Evolutionary conservation across 306 rosid species (phyloP), one percentile per base, ranked within the genome.

Genomic region (Casuarina cunninghamiana): DNA sequence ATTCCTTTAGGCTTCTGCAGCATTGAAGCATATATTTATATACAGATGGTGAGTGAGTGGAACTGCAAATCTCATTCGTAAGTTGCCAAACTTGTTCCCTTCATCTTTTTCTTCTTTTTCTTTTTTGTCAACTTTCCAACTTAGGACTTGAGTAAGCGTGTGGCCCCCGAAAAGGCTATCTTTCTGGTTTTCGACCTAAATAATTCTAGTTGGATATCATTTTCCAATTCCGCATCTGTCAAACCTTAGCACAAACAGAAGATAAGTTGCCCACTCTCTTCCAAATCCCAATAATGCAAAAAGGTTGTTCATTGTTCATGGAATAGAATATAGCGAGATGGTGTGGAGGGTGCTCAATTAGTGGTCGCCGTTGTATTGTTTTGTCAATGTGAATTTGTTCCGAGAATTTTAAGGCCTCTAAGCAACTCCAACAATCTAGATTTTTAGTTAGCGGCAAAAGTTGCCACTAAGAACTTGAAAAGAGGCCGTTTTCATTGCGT

Each of bases 11-110:
- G 15, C 6, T n/a, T 15, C 2, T 41, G 61, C 75, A 49, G 73
- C 51, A 48, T 43, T 61, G 39, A 35, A 3, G 65, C 69, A 78
- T 66, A 78, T 66, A 65, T 67, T 75, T 72, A 80, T 83, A 83
- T 12, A 46, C 1, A 46, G 35, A 60, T 80, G 2, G 82, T 86
- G 86, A 86, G 80, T 65, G 68, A 75, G 21, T 54, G 69, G 68
- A 41, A 55, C 55, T 53, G 19, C 60, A 54, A 21, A 42, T 54
- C n/a, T 69, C 38, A 69, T 44, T 44, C 8, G 8, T 44, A 44
- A 44, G 48, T 44, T 44, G 1, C 10, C 5, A 72, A 65, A 54
- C 70, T n/a, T 15, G 43, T 68, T 11, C 10, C 43, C 0, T 42
- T 57, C 46, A 60, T 37, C 6, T 60, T 60, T 60, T 10, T 17